These are phyloP conservation scores for Colletotrichum limetticola DNA, from an alignment of 2,329 filamentous ascomycete genomes.

Conservation along the genomic window DNA sequence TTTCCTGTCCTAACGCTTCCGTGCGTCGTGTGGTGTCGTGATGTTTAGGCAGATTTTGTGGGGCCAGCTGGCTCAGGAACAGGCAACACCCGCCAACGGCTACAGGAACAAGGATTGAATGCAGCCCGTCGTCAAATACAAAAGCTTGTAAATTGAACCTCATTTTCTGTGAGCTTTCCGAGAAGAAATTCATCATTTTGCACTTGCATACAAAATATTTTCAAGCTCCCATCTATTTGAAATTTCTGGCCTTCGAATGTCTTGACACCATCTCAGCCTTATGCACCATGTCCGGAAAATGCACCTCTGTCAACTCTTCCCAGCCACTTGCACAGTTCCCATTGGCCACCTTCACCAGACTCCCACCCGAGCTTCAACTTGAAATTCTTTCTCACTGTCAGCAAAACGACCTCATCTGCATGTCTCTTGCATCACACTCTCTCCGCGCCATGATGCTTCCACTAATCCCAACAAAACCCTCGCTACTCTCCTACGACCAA, in stretches of 20 bases:
- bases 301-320: not conserved
- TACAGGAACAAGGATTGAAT: not conserved
- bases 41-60: not conserved
- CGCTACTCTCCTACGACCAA: not conserved
- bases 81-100: not conserved
- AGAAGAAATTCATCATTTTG: not conserved
- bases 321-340: not conserved
- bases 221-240: not conserved
- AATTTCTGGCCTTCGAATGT: not conserved
- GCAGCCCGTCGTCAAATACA: not conserved
- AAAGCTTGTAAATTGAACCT: not conserved
- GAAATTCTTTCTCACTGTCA: not conserved
- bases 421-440: not conserved
- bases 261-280: not conserved
- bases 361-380: conserved; percentile 1
- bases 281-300: not conserved
- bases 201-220: not conserved
- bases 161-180: not conserved
- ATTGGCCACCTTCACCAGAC: not conserved
- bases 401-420: conserved; percentile 11
- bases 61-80: not conserved
- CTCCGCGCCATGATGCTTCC: not conserved
- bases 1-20: not conserved
- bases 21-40: not conserved
- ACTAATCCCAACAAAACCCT: not conserved